Evolutionary conservation across 139 green algal species (phyloP).

Genomic region (Coccomyxa sp.): DNA sequence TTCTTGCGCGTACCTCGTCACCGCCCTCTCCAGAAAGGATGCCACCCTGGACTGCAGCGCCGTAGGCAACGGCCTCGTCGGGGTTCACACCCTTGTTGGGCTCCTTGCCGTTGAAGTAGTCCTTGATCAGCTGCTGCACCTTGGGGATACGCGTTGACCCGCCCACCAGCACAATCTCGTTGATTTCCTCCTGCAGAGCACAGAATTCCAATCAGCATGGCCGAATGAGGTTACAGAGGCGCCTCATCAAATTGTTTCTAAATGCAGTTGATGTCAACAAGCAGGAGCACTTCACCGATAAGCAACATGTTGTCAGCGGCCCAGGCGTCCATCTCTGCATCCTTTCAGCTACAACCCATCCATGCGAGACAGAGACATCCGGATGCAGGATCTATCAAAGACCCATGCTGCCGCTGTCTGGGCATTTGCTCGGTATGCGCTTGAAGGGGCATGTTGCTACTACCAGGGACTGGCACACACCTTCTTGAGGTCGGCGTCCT

Average conservation of each 20-base stretch:
- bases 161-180: constrained; percentile 96
- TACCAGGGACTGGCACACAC: neutral
- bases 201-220: neutral
- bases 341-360: no score
- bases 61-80: constrained; percentile 91
- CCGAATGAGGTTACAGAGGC: neutral
- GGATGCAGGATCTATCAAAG: no score
- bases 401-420: no score
- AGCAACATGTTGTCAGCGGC: no score
- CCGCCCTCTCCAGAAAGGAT: constrained; percentile 78
- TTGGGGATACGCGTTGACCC: constrained; percentile 94
- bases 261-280: no score
- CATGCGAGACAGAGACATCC: no score
- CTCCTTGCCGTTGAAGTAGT: constrained; percentile 90
- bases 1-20: constrained; percentile 20
- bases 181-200: constrained; percentile 49
- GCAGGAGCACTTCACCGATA: no score
- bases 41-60: constrained; percentile 85
- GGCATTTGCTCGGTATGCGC: no score
- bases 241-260: no score
- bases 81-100: constrained; percentile 95
- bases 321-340: no score
- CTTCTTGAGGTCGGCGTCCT: constrained; percentile 92
- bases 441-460: no score
- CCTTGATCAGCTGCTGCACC: constrained; percentile 83